Evolutionary conservation across 768 basidiomycete genomes (phyloP), one percentile per base, ranked within the genome.

Genomic region (Porpolomopsis calyptriformis): DNA sequence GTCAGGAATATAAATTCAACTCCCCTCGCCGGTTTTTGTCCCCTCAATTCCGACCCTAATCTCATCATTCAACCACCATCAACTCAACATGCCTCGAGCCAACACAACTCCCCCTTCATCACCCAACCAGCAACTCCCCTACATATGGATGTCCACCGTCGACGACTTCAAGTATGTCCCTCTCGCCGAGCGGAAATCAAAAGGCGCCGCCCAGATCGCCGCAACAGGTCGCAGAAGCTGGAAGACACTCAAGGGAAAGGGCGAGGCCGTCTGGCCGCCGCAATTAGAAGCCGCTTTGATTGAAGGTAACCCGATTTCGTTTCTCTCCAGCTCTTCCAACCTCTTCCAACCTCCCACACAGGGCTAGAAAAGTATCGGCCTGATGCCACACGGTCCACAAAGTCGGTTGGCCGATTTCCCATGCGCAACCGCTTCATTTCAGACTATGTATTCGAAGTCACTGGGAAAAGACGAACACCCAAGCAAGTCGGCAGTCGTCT

Each of bases 401-500:
- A 80, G 44, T 73, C 81, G 14, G 72, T 86, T 2, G 83, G 82
- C 19, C 74, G 85, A 41, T 85, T 82, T 57, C 85, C 85, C 26
- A 77, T 82, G 72, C 71, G 85, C 47, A 87, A 87, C 62, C 73
- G 80, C 37, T 87, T 85, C 62, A 82, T 86, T 50, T 82, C 84
- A 43, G 80, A 87, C 52, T 79, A 82, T 62, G 85, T 87, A 56
- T 77, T 68, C 56, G 67, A 69, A 26, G 73, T 71, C 52, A 87
- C 85, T 0, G 82, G 84, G 19, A 78, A 80, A 59, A 68, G 72
- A 50, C 72, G 85, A 48, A 80, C 82, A 6, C 75, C 84, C 20
- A 86, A 86, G 59, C 84, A 86, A 61, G 84, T 87, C 38, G 84
- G 85, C 47, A 84, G 81, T 56, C 81, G 85, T 46, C 67, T 87